Conservation (phyloP, 306 rosid genomes). For the Clitoria ternatea region DNA sequence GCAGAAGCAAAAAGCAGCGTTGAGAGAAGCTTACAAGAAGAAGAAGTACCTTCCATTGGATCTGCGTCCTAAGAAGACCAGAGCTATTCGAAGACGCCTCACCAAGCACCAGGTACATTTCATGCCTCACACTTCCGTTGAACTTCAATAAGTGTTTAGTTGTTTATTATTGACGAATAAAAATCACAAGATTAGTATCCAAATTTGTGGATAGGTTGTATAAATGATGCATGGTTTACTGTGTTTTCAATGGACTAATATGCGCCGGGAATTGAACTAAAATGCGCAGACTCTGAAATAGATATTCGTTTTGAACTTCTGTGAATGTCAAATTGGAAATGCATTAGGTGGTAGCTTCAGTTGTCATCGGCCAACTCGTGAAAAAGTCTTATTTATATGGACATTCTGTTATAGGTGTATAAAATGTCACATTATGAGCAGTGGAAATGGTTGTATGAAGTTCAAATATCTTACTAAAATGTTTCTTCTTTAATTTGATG, state of each 20-base stretch:
- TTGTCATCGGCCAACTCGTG: neutral
- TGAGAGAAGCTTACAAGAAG: slow-evolving; percentile 60
- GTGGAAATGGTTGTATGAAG: neutral
- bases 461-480: neutral
- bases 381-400: neutral
- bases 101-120: slow-evolving; percentile 63
- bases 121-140: neutral
- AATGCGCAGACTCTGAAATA: neutral
- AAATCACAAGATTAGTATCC: neutral
- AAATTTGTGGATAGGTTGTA: neutral
- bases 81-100: slow-evolving; percentile 61
- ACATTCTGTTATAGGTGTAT: neutral
- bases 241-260: neutral
- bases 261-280: neutral
- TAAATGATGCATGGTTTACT: neutral
- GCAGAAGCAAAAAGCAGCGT: slow-evolving; percentile 58
- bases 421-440: neutral
- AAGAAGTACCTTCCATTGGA: slow-evolving; percentile 63
- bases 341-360: neutral
- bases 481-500: neutral
- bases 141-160: neutral
- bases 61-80: slow-evolving; percentile 66
- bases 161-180: neutral
- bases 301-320: neutral
- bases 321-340: neutral